These are phyloP conservation scores for Clonostachys chloroleuca DNA, from an alignment of 2,329 filamentous ascomycete species.

Conservation along the genomic window DNA sequence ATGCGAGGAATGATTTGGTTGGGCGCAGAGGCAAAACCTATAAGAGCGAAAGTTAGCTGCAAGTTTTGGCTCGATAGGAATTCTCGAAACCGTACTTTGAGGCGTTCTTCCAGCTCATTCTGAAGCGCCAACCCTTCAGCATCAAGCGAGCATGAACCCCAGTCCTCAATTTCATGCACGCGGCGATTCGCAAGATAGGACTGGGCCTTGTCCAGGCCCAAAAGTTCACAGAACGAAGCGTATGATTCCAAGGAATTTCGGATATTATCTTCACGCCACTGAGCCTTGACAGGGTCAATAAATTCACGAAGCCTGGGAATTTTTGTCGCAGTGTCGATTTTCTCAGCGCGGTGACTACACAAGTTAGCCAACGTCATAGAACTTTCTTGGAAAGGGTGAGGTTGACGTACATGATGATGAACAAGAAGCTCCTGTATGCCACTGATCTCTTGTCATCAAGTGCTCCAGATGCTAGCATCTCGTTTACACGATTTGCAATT, in stretches of 20 bases:
- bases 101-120: slow-evolving; percentile 69
- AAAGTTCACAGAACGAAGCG: slow-evolving; percentile 70
- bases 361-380: background rate
- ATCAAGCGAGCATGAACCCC: slow-evolving; percentile 75
- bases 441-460: slow-evolving; percentile 80
- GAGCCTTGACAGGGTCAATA: slow-evolving; percentile 72
- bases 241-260: slow-evolving; percentile 69
- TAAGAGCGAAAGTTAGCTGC: background rate
- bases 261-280: slow-evolving; percentile 73
- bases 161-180: slow-evolving; percentile 75
- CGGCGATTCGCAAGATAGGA: slow-evolving; percentile 70
- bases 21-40: slow-evolving; percentile 73
- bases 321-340: slow-evolving; percentile 67
- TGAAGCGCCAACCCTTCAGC: slow-evolving; percentile 76
- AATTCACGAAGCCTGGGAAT: slow-evolving; percentile 71
- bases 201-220: slow-evolving; percentile 77
- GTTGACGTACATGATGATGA: slow-evolving; percentile 75
- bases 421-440: slow-evolving; percentile 84
- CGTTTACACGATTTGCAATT: slow-evolving; percentile 76
- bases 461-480: slow-evolving; percentile 68
- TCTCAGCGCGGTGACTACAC: slow-evolving; percentile 70
- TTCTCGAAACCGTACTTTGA: slow-evolving; percentile 44
- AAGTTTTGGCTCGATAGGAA: slow-evolving; percentile 2
- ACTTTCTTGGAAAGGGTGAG: no score
- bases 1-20: slow-evolving; percentile 88